These are phyloP conservation scores for Petasospora rhodanensis DNA, from an alignment of 1,139 yeast genomes.

Conservation along the genomic window DNA sequence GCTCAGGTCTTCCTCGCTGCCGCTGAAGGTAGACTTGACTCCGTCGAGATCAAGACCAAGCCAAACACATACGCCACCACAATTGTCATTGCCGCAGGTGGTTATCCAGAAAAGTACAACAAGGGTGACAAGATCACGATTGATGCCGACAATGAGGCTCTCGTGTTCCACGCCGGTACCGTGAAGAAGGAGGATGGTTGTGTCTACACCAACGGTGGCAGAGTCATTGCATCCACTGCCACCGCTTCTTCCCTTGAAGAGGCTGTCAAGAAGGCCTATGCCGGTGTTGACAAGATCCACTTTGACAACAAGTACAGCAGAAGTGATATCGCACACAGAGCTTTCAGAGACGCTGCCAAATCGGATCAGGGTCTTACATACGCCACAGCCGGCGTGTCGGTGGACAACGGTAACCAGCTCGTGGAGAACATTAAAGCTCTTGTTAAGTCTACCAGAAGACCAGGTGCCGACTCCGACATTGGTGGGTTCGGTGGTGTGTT, in stretches of 20 bases:
- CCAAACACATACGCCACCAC: slow-evolving; percentile 73
- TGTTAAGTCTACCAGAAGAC: slow-evolving; percentile 91
- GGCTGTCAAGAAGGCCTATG: slow-evolving; percentile 83
- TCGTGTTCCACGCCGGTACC: slow-evolving; percentile 96
- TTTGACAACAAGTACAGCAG: slow-evolving; percentile 80
- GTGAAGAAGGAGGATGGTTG: slow-evolving; percentile 43
- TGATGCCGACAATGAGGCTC: slow-evolving; percentile 32
- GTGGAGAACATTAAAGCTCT: slow-evolving; percentile 87
- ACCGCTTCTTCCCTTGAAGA: slow-evolving; percentile 68
- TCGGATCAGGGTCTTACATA: slow-evolving; percentile 34
- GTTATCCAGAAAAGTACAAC: slow-evolving; percentile 83
- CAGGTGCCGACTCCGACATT: slow-evolving; percentile 96
- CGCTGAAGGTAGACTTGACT: slow-evolving; percentile 90
- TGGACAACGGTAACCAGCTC: slow-evolving; percentile 86
- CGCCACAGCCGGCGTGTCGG: slow-evolving; percentile 82
- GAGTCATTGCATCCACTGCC: slow-evolving; percentile 95
- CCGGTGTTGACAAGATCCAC: slow-evolving; percentile 71
- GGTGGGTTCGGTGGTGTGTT: slow-evolving; percentile 99
- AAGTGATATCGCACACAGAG: slow-evolving; percentile 93
- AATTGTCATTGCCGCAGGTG: slow-evolving; percentile 95
- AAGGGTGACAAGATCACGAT: slow-evolving; percentile 85
- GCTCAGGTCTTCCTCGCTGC: slow-evolving; percentile 92
- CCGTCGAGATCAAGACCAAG: slow-evolving; percentile 63
- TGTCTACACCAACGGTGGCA: slow-evolving; percentile 86
- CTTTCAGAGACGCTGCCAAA: slow-evolving; percentile 57